A percentile compares a stretch with the other conserved stretches of the same genome.
Evolutionary conservation across 78 protist genomes (phyloP).

Genomic region (Chrysochromulina tobinii): DNA sequence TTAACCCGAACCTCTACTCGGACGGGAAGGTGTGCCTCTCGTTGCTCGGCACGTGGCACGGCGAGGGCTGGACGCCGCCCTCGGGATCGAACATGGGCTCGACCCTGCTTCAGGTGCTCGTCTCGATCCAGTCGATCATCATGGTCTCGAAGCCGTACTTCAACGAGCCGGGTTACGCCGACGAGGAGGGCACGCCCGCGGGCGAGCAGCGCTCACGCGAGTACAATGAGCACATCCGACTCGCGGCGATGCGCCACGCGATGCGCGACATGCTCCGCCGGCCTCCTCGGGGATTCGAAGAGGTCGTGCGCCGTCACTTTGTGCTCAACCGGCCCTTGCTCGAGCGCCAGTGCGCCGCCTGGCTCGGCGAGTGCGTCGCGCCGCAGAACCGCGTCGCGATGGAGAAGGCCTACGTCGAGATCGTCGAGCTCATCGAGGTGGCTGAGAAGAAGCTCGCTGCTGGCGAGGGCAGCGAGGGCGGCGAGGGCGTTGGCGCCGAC

Average conservation of each 20-base stretch:
- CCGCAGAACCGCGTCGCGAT: too few relatives aligned
- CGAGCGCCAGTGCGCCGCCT: too few relatives aligned
- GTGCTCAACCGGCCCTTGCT: too few relatives aligned
- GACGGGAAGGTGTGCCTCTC: slow-evolving; percentile 71
- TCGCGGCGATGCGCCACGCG: neutral
- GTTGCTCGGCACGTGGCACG: slow-evolving; percentile 83
- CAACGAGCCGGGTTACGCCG: slow-evolving; percentile 89
- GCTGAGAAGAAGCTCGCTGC: too few relatives aligned
- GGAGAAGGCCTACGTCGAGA: too few relatives aligned
- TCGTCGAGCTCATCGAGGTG: too few relatives aligned
- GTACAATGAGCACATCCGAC: neutral
- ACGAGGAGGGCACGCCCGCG: neutral
- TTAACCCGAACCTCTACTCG: slow-evolving; percentile 80
- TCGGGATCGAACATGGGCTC: neutral
- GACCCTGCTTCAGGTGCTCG: slow-evolving; percentile 9
- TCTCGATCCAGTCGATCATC: slow-evolving; percentile 7
- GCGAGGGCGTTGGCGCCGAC: too few relatives aligned
- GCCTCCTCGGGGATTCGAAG: neutral
- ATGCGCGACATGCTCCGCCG: neutral
- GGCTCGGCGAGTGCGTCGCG: too few relatives aligned
- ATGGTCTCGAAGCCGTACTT: slow-evolving; percentile 67
- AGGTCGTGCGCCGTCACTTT: neutral
- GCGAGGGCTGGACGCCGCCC: slow-evolving; percentile 39
- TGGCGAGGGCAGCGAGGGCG: too few relatives aligned
- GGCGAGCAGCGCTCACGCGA: neutral